A percentile compares a stretch with the other conserved stretches of the same genome.
Evolutionary conservation across 768 basidiomycete genomes (phyloP).

Genomic region (Lentinus brumalis): DNA sequence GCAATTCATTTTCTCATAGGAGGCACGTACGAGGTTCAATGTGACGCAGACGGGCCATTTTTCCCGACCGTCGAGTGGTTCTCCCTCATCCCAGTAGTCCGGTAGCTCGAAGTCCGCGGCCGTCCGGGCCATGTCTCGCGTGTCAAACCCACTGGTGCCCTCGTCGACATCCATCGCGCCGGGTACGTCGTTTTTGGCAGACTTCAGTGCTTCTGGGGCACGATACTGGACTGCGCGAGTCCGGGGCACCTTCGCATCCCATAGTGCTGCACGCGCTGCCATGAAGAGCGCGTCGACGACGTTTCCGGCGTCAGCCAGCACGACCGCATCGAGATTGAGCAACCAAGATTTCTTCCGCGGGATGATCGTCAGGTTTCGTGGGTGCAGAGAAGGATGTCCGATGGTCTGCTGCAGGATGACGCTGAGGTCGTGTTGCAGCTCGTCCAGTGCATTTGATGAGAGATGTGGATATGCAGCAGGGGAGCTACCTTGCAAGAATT

Average conservation of each 20-base stretch:
- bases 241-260: constrained; percentile 78
- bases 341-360: constrained; percentile 69
- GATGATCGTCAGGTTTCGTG: constrained; percentile 56
- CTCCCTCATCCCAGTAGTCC: constrained; percentile 89
- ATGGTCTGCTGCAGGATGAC: constrained; percentile 63
- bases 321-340: constrained; percentile 71
- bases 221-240: constrained; percentile 74
- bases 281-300: constrained; percentile 77
- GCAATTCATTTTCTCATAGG: background rate
- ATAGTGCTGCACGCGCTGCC: constrained; percentile 76
- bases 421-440: constrained; percentile 74
- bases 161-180: constrained; percentile 63
- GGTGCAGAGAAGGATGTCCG: constrained; percentile 66
- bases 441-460: constrained; percentile 64
- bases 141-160: constrained; percentile 56
- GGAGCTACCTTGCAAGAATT: constrained; percentile 57
- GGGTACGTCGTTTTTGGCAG: constrained; percentile 25
- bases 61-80: constrained; percentile 59
- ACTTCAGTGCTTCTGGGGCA: constrained; percentile 36
- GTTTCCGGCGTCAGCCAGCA: constrained; percentile 77
- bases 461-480: constrained; percentile 79
- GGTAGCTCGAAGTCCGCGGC: constrained; percentile 85
- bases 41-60: constrained; percentile 79
- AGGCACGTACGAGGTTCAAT: constrained; percentile 65
- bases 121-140: constrained; percentile 42